Base-by-base conservation (phyloP, 1,284 basidiomycete species). In the Ganoderma leucocontextum region DNA sequence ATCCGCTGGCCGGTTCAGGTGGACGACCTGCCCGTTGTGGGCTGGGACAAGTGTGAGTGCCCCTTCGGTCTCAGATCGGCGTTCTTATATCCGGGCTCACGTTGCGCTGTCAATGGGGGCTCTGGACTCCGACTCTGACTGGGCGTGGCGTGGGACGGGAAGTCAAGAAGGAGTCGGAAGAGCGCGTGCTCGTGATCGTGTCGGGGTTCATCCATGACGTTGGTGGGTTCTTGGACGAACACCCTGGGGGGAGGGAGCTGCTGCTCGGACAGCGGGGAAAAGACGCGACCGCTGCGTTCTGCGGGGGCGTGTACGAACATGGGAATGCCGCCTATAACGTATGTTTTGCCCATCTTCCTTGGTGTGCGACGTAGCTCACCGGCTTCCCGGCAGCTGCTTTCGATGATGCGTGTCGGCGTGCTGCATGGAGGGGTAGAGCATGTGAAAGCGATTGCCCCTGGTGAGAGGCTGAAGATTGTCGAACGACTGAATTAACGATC, bases 161-260 rank as follows among this genome's bases (percentile, higher is more conserved):
- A 92, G 90, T 91, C 82, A 87, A 90, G 79, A 83, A 87, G 71
- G 90, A 93, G 75, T 85, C 93, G 25, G 84, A 88, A 80, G 83
- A 83, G 42, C 85, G 89, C 33, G 83, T 88, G 6, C 81, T 96
- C 70, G 81, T 96, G 53, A 86, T 95, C 63, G 83, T 97, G 61
- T 89, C 91, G 60, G 95, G 95, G 19, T 96, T 95, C 81, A 93
- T 97, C 72, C 95, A 96, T 80, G 95, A 97, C 76, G 87, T 91
- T 35, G 88, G 92, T 7, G 81, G 86, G 10, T 96, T 96, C 77
- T 75, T 89, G 61, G 89, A 93, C 68, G 86, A 91, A 71, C 95
- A 97, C 81, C 95, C 95, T 4, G 95, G 95, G 42, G 95, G 95
- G 22, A 83, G 84, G 52, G 80, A 84, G 63, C 77, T 94, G 62